These are phyloP conservation scores for Celoporthe dispersa DNA, from an alignment of 2,329 filamentous ascomycete species.

Conservation along the genomic window DNA sequence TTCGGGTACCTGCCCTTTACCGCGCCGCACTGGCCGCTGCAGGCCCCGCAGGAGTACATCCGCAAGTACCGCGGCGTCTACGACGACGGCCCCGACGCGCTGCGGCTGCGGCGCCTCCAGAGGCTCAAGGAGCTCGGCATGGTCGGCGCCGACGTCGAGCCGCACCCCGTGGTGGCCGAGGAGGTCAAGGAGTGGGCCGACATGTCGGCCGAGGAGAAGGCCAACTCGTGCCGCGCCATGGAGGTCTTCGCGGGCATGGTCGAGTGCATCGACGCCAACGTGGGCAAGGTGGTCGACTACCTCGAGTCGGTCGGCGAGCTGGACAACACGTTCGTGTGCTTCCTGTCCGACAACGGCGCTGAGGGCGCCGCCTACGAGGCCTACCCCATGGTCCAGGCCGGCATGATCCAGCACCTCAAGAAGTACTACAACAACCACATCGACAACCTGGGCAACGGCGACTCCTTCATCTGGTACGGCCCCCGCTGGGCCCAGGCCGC, in stretches of 20 bases:
- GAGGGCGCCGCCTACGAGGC: slow-evolving; percentile 37
- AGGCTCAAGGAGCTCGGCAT: slow-evolving; percentile 62
- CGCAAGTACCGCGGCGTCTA: slow-evolving; percentile 63
- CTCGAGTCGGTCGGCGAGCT: slow-evolving; percentile 59
- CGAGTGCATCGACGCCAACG: slow-evolving; percentile 62
- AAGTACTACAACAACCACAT: slow-evolving; percentile 62
- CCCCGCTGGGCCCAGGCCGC: slow-evolving; percentile 53
- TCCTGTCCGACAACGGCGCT: slow-evolving; percentile 63
- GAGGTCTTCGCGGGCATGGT: slow-evolving; percentile 69
- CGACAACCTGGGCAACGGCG: slow-evolving; percentile 57
- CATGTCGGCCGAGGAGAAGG: slow-evolving; percentile 49
- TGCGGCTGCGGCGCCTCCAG: slow-evolving; percentile 57
- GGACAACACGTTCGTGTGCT: slow-evolving; percentile 67
- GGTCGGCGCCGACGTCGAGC: slow-evolving; percentile 53
- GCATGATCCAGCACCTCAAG: slow-evolving; percentile 37
- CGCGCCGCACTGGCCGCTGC: slow-evolving; percentile 67
- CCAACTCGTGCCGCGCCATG: slow-evolving; percentile 58
- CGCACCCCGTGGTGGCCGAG: slow-evolving; percentile 54
- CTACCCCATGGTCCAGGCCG: slow-evolving; percentile 30
- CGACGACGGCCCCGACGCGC: slow-evolving; percentile 61
- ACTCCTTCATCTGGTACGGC: slow-evolving; percentile 63
- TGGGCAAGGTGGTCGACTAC: slow-evolving; percentile 62
- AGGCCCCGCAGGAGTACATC: slow-evolving; percentile 59
- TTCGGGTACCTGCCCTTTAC: slow-evolving; percentile 66
- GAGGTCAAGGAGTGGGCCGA: slow-evolving; percentile 54